Conservation (phyloP, 805 yeast genomes). For the Metschnikowia cubensis region DNA sequence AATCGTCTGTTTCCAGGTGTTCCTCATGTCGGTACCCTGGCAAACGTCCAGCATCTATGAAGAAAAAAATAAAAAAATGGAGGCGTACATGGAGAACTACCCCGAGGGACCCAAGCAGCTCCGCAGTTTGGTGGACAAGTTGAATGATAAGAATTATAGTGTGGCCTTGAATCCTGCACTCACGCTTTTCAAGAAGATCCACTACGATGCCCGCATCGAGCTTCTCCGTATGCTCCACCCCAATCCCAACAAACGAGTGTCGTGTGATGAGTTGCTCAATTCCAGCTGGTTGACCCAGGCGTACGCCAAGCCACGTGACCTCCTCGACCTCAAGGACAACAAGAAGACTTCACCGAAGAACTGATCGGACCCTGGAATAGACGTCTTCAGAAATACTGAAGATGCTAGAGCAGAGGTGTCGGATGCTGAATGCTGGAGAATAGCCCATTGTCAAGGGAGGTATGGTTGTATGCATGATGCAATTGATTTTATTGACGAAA, state of each 20-base stretch:
- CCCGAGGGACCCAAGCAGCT: conserved; percentile 24
- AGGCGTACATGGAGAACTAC: conserved; percentile 24
- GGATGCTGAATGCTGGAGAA: too few species aligned
- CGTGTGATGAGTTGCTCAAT: conserved; percentile 21
- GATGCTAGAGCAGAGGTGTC: too few species aligned
- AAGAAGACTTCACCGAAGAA: conserved; percentile 1
- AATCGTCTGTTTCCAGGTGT: conserved; percentile 44
- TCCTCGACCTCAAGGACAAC: conserved; percentile 19
- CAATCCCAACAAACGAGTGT: conserved; percentile 20
- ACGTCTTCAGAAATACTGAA: neutral
- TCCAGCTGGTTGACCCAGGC: conserved; percentile 38
- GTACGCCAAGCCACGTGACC: conserved; percentile 37
- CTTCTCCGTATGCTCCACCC: conserved; percentile 36
- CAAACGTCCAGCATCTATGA: conserved; percentile 28
- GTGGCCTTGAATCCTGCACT: conserved; percentile 29
- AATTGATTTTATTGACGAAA: too few species aligned
- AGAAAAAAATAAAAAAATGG: conserved; percentile 19
- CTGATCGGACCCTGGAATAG: too few species aligned
- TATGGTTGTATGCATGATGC: too few species aligned
- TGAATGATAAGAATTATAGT: conserved; percentile 21
- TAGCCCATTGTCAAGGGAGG: too few species aligned
- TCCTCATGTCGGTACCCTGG: conserved; percentile 49
- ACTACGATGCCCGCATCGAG: conserved; percentile 33
- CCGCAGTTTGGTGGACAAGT: conserved; percentile 21
- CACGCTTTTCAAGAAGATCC: conserved; percentile 30